Percentiles rank a stretch among this genome's conserved stretches.
Evolutionary conservation across 257 asterid genomes (phyloP).

Genomic region (Salvia rosmarinus): DNA sequence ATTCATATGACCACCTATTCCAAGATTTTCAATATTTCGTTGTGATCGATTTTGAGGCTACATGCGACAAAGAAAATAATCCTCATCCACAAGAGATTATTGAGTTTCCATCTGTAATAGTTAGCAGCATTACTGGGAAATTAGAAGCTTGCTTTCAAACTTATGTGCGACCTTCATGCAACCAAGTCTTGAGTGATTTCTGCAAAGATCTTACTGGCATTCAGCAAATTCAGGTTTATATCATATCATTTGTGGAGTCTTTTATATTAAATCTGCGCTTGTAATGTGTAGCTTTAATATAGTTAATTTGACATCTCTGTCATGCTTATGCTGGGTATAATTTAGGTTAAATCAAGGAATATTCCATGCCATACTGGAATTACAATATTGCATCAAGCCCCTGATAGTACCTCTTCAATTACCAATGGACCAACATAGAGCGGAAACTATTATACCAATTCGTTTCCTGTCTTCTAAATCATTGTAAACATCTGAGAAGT

Average conservation of each 20-base stretch:
- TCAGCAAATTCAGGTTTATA: slow-evolving; percentile 82
- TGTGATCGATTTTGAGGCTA: slow-evolving; percentile 91
- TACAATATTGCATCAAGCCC: neutral
- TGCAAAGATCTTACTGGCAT: slow-evolving; percentile 96
- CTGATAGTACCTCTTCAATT: slow-evolving; percentile 16
- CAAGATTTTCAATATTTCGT: slow-evolving; percentile 82
- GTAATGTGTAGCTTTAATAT: neutral
- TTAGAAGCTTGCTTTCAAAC: slow-evolving; percentile 82
- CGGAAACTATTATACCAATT: neutral
- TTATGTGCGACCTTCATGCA: slow-evolving; percentile 83
- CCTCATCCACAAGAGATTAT: slow-evolving; percentile 94
- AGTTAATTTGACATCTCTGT: slow-evolving; percentile 11
- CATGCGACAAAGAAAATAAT: slow-evolving; percentile 75
- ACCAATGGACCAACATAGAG: slow-evolving; percentile 8
- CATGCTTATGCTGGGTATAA: slow-evolving; percentile 16
- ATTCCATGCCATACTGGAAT: neutral
- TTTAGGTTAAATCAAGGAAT: slow-evolving; percentile 8
- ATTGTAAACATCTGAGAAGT: neutral
- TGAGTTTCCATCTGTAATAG: slow-evolving; percentile 92
- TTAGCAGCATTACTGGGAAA: slow-evolving; percentile 72
- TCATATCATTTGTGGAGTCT: neutral
- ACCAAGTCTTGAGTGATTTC: slow-evolving; percentile 75
- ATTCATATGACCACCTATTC: slow-evolving; percentile 50
- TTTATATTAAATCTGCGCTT: slow-evolving; percentile 17
- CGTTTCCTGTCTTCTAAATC: slow-evolving; percentile 3